A percentile compares a stretch with the other conserved stretches of the same genome.
Conservation (phyloP, 2,329 filamentous ascomycete genomes). For the Diaporthe ampelina region DNA sequence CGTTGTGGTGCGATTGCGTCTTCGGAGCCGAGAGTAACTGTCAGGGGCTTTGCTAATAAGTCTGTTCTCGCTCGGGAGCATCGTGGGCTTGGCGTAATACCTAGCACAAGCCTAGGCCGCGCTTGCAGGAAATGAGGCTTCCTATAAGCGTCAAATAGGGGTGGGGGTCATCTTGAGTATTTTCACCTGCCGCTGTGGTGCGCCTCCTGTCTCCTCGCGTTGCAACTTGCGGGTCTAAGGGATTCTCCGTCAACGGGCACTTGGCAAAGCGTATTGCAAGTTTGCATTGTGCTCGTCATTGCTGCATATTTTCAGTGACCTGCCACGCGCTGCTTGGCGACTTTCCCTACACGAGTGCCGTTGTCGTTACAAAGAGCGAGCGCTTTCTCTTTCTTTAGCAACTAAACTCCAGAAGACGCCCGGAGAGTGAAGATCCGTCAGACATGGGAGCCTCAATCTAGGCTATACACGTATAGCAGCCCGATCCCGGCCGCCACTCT, state of each 20-base stretch:
- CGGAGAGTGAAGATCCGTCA: neutral
- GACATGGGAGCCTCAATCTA: slow-evolving; percentile 15
- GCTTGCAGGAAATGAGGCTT: slow-evolving; percentile 22
- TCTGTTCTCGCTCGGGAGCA: slow-evolving; percentile 10
- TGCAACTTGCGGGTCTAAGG: neutral
- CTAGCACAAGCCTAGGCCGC: neutral
- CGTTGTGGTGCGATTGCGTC: slow-evolving; percentile 3
- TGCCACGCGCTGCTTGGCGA: neutral
- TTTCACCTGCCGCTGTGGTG: neutral
- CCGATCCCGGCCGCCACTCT: neutral
- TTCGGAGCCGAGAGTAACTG: neutral
- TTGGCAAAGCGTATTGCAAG: neutral
- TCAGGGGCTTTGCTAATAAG: neutral
- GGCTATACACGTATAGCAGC: neutral
- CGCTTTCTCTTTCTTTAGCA: no score
- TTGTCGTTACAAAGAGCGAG: neutral
- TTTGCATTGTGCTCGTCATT: neutral
- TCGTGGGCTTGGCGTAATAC: slow-evolving; percentile 25
- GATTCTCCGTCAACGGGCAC: neutral
- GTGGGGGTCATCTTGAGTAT: neutral
- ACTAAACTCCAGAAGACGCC: neutral
- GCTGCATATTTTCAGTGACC: neutral
- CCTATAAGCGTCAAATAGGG: neutral
- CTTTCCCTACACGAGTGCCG: neutral
- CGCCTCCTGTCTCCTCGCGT: neutral